Evolutionary conservation across 495 filamentous ascomycete genomes (phyloP).

Genomic region (Neurospora sp.): DNA sequence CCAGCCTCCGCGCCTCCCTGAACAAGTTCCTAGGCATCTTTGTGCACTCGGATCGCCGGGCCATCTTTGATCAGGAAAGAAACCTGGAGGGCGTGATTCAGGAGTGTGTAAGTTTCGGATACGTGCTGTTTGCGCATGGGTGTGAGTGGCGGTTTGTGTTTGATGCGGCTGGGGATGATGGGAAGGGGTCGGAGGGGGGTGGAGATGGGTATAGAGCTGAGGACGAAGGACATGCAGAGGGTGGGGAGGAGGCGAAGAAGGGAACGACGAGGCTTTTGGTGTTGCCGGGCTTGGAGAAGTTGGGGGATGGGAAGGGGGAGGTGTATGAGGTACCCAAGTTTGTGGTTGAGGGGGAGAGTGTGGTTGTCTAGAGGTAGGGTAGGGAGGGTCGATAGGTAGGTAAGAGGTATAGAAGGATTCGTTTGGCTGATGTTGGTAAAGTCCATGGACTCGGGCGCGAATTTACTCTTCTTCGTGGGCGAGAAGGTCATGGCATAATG

Average conservation of each 20-base stretch:
- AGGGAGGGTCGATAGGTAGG: too few relatives aligned
- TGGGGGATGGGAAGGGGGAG: background rate
- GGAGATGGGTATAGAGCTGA: too few relatives aligned
- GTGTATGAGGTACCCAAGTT: background rate
- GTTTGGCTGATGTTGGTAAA: background rate
- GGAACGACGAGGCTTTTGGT: background rate
- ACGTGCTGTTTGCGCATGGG: conserved; percentile 25
- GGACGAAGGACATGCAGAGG: too few relatives aligned
- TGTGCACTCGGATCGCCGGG: conserved; percentile 12
- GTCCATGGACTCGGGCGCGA: background rate
- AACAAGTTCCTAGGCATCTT: conserved; percentile 23
- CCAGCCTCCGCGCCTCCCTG: conserved; percentile 15
- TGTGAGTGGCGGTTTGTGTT: conserved; percentile 18
- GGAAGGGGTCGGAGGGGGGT: too few relatives aligned
- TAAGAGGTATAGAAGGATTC: too few relatives aligned
- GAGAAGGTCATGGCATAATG: background rate
- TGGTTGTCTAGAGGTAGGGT: background rate
- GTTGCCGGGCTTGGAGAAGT: background rate
- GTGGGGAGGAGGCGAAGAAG: background rate
- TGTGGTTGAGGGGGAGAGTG: background rate
- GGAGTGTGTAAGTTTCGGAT: conserved; percentile 24
- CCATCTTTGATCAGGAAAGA: conserved; percentile 22
- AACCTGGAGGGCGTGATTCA: conserved; percentile 24
- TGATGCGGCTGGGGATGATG: background rate
- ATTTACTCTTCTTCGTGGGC: background rate